phyloP scores from a whole-genome alignment of 2,329 filamentous ascomycete species.

The Hypoxylon sp. region DNA sequence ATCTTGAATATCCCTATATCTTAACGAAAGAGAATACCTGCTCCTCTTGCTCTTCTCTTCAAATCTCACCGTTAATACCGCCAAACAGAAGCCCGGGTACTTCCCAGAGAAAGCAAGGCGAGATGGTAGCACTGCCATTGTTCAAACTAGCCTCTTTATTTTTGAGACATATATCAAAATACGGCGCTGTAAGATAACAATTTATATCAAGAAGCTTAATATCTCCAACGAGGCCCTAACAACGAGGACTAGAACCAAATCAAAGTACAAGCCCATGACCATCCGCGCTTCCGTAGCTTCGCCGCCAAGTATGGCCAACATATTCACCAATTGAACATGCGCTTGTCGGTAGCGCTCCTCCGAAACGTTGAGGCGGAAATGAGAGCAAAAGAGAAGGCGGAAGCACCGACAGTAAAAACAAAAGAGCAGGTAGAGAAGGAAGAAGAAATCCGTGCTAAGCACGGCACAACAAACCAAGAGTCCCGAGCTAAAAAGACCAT shows the following conservation, averaged over 20 bases:
- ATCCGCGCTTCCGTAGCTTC: slow-evolving; percentile 71
- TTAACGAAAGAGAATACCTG: slow-evolving; percentile 10
- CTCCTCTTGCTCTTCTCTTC: not conserved
- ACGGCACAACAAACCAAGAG: slow-evolving; percentile 57
- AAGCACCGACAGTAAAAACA: slow-evolving; percentile 75
- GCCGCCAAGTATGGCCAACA: slow-evolving; percentile 74
- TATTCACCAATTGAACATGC: slow-evolving; percentile 78
- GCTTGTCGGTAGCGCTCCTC: slow-evolving; percentile 71
- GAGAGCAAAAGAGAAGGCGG: slow-evolving; percentile 72
- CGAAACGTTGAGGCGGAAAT: slow-evolving; percentile 71
- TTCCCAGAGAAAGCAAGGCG: slow-evolving; percentile 26
- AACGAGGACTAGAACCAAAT: slow-evolving; percentile 69
- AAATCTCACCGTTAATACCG: slow-evolving; percentile 10
- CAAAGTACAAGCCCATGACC: slow-evolving; percentile 75
- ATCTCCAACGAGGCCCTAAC: slow-evolving; percentile 30
- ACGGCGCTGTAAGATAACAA: slow-evolving; percentile 71
- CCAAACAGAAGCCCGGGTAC: slow-evolving; percentile 16
- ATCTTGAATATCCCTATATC: slow-evolving; percentile 9
- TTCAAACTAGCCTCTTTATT: slow-evolving; percentile 78
- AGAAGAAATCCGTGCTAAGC: slow-evolving; percentile 62
- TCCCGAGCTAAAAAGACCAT: slow-evolving; percentile 46
- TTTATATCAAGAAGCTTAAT: not conserved
- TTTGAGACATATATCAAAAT: slow-evolving; percentile 76
- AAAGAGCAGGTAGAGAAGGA: slow-evolving; percentile 72
- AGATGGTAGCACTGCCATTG: slow-evolving; percentile 75